These are phyloP conservation scores for Westerdykella aurantiaca DNA, from an alignment of 2,329 filamentous ascomycete genomes.

Conservation along the genomic window DNA sequence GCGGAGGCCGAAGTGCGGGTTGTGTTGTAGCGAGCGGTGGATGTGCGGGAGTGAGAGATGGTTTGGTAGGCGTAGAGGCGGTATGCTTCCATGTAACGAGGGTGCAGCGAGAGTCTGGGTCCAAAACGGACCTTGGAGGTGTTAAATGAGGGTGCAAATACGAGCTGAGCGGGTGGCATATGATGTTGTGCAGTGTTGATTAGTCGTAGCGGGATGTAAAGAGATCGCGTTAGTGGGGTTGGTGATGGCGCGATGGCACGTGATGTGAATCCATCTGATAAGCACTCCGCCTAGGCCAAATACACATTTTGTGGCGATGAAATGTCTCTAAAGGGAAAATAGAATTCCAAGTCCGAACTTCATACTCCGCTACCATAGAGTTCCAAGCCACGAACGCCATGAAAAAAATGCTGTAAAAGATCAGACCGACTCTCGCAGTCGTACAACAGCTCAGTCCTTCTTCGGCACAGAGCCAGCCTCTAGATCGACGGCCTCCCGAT, in stretches of 20 bases:
- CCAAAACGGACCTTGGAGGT: background rate
- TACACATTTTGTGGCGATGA: no score
- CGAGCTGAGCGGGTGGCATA: background rate
- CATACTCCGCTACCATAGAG: conserved; percentile 3
- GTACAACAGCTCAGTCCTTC: no score
- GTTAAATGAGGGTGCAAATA: background rate
- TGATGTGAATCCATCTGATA: background rate
- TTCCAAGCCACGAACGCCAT: conserved; percentile 9
- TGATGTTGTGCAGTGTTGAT: background rate
- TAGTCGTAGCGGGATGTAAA: background rate
- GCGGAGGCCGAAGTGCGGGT: conserved; percentile 1
- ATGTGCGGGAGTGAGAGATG: conserved; percentile 1
- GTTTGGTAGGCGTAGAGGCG: conserved; percentile 14
- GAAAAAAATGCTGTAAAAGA: conserved; percentile 5
- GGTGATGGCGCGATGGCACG: background rate
- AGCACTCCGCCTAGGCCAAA: no score
- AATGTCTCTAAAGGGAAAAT: no score
- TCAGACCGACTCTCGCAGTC: no score
- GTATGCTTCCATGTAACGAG: conserved; percentile 15
- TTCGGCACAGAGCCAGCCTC: no score
- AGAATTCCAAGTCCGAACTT: background rate
- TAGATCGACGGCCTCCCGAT: no score
- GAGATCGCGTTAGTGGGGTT: background rate
- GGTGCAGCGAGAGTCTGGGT: background rate
- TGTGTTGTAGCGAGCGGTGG: background rate